phyloP scores from a whole-genome alignment of 129 eudicot genomes.

The Gnaphalium uliginosum region DNA sequence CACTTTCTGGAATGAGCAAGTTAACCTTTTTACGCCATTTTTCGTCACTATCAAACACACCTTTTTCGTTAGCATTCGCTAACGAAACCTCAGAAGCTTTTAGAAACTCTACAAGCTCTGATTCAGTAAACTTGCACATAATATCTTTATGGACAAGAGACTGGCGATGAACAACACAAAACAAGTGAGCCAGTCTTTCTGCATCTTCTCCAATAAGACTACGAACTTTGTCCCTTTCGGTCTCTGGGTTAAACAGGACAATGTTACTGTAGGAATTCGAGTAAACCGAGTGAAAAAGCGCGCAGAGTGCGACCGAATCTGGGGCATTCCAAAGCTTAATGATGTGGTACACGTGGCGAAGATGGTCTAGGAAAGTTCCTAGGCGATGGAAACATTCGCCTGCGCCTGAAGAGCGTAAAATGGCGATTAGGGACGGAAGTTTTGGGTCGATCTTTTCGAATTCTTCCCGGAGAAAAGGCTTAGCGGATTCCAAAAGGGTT shows the following conservation, averaged over 20 bases:
- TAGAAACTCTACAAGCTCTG: conserved; percentile 53
- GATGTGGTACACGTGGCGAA: conserved; percentile 60
- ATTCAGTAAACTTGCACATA: conserved; percentile 52
- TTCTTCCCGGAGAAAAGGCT: conserved; percentile 73
- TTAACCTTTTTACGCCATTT: conserved; percentile 70
- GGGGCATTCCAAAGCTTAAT: conserved; percentile 81
- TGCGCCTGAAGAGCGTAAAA: conserved; percentile 66
- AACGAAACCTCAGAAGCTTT: conserved; percentile 46
- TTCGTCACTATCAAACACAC: conserved; percentile 32
- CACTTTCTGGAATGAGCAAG: conserved; percentile 49
- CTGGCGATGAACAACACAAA: conserved; percentile 80
- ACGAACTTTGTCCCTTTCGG: conserved; percentile 57
- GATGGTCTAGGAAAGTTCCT: conserved; percentile 85
- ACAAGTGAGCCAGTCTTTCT: conserved; percentile 67
- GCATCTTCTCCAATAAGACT: conserved; percentile 65
- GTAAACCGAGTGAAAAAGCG: conserved; percentile 90
- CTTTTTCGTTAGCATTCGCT: conserved; percentile 36
- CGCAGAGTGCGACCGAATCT: conserved; percentile 64
- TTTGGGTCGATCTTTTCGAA: conserved; percentile 43
- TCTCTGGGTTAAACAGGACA: conserved; percentile 72
- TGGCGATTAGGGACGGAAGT: conserved; percentile 54
- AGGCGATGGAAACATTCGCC: conserved; percentile 90
- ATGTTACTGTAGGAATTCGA: conserved; percentile 83
- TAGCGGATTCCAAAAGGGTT: conserved; percentile 47
- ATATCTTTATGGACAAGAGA: conserved; percentile 61